Conservation (phyloP, 306 rosid species). For the Dalbergia oliveri region DNA sequence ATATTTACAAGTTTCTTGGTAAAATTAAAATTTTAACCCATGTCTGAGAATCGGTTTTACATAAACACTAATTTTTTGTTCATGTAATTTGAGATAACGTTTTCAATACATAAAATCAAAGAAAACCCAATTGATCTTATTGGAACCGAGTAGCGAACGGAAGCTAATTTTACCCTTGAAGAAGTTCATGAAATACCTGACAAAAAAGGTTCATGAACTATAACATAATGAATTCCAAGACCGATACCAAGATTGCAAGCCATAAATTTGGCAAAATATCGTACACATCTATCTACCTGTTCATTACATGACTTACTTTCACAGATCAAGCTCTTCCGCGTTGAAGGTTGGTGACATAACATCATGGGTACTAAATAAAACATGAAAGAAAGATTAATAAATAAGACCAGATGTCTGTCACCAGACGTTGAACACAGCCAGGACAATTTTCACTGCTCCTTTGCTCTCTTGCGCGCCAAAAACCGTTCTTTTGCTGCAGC, state of each 20-base stretch:
- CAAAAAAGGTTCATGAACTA: background rate
- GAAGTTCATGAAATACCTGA: background rate
- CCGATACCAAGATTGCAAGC: background rate
- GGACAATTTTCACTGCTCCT: slow-evolving; percentile 52
- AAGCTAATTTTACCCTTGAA: background rate
- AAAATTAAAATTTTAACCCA: too few species aligned
- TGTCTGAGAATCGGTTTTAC: background rate
- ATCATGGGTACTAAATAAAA: slow-evolving; percentile 24
- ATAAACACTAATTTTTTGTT: too few species aligned
- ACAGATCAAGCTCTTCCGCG: slow-evolving; percentile 23
- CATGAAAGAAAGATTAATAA: background rate
- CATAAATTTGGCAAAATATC: slow-evolving; percentile 15
- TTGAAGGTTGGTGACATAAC: slow-evolving; percentile 29
- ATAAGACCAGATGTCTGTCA: background rate
- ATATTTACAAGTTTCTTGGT: too few species aligned
- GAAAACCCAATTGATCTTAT: too few species aligned
- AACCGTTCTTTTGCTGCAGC: slow-evolving; percentile 87
- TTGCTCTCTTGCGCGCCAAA: slow-evolving; percentile 77
- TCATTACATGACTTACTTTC: slow-evolving; percentile 15
- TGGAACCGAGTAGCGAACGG: background rate
- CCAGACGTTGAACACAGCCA: slow-evolving; percentile 12
- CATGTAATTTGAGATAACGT: too few species aligned
- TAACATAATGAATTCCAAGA: slow-evolving; percentile 4
- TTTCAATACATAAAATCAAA: background rate
- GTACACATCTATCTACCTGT: background rate